phyloP scores from a whole-genome alignment of 1,284 basidiomycete genomes.

The Schizophyllum amplum region DNA sequence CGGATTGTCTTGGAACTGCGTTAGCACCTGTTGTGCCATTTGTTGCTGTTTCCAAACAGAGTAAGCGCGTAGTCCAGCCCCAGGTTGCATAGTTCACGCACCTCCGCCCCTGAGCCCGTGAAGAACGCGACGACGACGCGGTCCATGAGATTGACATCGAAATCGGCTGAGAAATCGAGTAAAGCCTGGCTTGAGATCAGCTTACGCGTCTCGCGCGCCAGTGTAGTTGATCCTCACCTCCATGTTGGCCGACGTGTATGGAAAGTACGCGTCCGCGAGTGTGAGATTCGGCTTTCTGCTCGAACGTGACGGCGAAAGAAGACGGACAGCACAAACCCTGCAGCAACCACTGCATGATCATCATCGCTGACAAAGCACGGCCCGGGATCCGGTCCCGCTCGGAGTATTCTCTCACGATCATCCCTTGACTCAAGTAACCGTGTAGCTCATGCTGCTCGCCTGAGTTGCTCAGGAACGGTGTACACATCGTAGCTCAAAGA shows the following conservation, averaged over 20 bases:
- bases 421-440: too few species aligned
- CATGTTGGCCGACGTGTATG: not conserved
- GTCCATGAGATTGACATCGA: constrained; percentile 81
- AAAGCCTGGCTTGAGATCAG: constrained; percentile 44
- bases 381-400: not conserved
- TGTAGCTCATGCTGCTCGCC: too few species aligned
- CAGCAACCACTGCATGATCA: not conserved
- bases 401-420: not conserved
- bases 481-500: too few species aligned
- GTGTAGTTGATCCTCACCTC: not conserved
- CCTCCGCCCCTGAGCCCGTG: constrained; percentile 70
- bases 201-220: not conserved
- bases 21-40: constrained; percentile 83
- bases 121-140: constrained; percentile 82
- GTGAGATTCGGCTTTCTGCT: not conserved
- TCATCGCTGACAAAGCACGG: not conserved
- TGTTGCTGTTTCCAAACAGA: constrained; percentile 61
- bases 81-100: constrained; percentile 26
- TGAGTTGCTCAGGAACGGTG: too few species aligned
- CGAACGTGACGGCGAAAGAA: not conserved
- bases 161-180: constrained; percentile 81
- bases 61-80: constrained; percentile 11
- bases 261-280: not conserved
- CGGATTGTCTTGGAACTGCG: constrained; percentile 96
- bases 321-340: not conserved